These are phyloP conservation scores for Leccinum cinnamomeum DNA, from an alignment of 1,284 basidiomycete species.

Conservation along the genomic window DNA sequence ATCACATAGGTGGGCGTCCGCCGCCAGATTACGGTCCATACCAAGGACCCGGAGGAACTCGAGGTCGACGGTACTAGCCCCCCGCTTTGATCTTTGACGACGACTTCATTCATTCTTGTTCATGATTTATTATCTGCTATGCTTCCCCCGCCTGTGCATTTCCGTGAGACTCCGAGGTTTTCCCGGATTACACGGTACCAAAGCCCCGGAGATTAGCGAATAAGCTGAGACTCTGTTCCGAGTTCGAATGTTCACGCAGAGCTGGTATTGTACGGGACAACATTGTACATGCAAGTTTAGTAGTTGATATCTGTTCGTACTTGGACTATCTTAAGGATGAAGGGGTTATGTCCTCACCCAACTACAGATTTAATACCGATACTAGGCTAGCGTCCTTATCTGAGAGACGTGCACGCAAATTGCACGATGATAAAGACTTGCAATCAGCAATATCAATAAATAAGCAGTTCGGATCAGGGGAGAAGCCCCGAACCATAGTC, in stretches of 20 bases:
- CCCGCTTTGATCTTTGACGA: neutral
- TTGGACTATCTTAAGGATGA: neutral
- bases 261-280: neutral
- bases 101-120: slow-evolving; percentile 16
- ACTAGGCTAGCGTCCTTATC: neutral
- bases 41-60: slow-evolving; percentile 52
- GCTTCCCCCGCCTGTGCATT: slow-evolving; percentile 5
- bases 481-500: too few relatives aligned
- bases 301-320: neutral
- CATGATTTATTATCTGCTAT: slow-evolving; percentile 23
- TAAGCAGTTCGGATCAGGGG: too few relatives aligned
- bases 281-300: neutral
- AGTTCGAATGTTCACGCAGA: neutral
- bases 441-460: neutral
- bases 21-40: slow-evolving; percentile 73
- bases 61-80: slow-evolving; percentile 38
- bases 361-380: neutral
- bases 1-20: slow-evolving; percentile 48
- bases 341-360: neutral
- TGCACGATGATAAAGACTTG: neutral
- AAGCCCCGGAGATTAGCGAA: neutral
- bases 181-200: slow-evolving; percentile 6
- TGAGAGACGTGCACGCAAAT: neutral
- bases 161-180: neutral
- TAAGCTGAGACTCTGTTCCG: neutral